Conservation (phyloP, 2,329 filamentous ascomycete species). For the Epichloe elymi region DNA sequence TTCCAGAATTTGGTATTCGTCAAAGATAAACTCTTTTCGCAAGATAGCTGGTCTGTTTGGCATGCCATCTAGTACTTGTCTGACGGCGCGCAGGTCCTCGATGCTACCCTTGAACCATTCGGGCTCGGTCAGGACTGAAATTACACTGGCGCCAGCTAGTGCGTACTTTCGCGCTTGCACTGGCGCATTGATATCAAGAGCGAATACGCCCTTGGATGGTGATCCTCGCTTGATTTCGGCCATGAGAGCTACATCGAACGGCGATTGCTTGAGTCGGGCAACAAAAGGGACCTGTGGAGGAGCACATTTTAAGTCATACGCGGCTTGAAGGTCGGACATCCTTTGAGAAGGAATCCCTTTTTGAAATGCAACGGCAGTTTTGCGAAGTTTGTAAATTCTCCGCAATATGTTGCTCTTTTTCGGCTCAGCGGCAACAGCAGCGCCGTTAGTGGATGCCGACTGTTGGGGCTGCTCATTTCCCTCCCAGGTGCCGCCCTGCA, state of each 20-base stretch:
- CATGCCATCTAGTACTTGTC: constrained; percentile 81
- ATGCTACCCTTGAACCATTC: constrained; percentile 99
- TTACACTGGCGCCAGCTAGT: constrained; percentile 85
- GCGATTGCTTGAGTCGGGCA: constrained; percentile 63
- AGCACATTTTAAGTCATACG: constrained; percentile 72
- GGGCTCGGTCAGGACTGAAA: constrained; percentile 95
- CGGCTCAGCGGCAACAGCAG: constrained; percentile 14
- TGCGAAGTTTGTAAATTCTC: constrained; percentile 76
- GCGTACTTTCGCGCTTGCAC: constrained; percentile 86
- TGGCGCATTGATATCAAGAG: constrained; percentile 74
- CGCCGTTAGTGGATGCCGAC: constrained; percentile 16
- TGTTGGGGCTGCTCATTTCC: constrained; percentile 54
- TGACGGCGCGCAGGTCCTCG: constrained; percentile 77
- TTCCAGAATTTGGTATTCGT: constrained; percentile 96
- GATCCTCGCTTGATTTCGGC: constrained; percentile 96
- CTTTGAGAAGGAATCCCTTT: constrained; percentile 77
- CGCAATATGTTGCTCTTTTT: constrained; percentile 81
- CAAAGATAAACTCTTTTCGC: constrained; percentile 94
- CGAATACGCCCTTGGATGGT: constrained; percentile 91
- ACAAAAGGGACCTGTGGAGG: constrained; percentile 75
- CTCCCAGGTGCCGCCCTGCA: constrained; percentile 84
- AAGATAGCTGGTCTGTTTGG: constrained; percentile 83
- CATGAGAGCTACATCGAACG: constrained; percentile 85
- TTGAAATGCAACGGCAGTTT: constrained; percentile 61
- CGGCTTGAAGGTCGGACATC: constrained; percentile 69